Conservation (phyloP, 2,329 filamentous ascomycete genomes). For the Diaporthe humulicola region DNA sequence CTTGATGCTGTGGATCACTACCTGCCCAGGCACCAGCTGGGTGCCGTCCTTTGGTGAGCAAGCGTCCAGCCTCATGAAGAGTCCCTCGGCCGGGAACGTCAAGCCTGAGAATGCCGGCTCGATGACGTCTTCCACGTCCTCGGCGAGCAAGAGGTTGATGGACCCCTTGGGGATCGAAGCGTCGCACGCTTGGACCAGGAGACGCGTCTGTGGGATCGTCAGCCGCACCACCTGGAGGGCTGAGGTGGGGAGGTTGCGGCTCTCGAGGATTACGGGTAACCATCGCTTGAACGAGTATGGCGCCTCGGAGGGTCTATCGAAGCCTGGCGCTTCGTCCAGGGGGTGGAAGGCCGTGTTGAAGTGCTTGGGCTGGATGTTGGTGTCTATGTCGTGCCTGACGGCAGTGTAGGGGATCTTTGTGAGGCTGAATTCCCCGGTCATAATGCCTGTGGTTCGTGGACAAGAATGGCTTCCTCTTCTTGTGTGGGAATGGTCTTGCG, state of each 20-base stretch:
- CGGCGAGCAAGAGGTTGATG: neutral
- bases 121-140: neutral
- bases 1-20: neutral
- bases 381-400: neutral
- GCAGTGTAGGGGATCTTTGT: neutral
- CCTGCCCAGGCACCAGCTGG: neutral
- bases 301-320: neutral
- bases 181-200: neutral
- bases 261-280: neutral
- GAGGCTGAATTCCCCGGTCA: neutral
- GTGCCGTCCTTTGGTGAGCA: neutral
- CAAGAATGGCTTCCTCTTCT: no score
- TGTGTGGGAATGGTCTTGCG: no score
- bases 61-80: neutral
- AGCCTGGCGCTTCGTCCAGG: neutral
- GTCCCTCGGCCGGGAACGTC: neutral
- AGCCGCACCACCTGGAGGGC: neutral
- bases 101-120: neutral
- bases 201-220: neutral
- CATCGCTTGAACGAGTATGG: neutral
- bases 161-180: neutral
- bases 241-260: neutral
- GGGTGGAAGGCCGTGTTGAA: neutral
- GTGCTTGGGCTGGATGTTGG: neutral
- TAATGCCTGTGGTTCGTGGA: neutral